Percentiles rank a stretch among this genome's conserved stretches.
phyloP scores from a whole-genome alignment of 2,329 filamentous ascomycete species.

The Botrytis medusae region DNA sequence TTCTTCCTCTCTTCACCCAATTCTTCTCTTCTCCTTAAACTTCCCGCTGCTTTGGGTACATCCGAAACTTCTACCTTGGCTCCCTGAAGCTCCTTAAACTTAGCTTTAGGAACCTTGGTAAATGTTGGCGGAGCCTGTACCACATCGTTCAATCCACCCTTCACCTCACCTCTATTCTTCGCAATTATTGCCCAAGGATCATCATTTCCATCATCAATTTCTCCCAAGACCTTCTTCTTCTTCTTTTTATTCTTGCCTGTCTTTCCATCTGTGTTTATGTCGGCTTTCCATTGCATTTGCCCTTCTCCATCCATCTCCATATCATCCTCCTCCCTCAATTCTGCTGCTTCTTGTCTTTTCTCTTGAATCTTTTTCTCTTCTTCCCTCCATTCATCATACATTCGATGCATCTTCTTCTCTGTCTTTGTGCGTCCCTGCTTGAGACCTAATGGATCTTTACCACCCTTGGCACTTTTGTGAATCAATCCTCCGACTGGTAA shows the following conservation, averaged over 20 bases:
- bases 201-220: conserved; percentile 40
- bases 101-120: conserved; percentile 38
- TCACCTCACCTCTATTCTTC: conserved; percentile 35
- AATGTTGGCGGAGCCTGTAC: conserved; percentile 39
- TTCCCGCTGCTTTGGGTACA: conserved; percentile 68
- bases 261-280: conserved; percentile 50
- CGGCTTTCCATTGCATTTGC: conserved; percentile 56
- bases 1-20: conserved; percentile 65
- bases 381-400: conserved; percentile 75
- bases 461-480: conserved; percentile 58
- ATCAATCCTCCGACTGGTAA: conserved; percentile 73
- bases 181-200: conserved; percentile 40
- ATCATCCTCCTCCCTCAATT: conserved; percentile 39
- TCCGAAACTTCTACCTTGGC: conserved; percentile 66
- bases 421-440: conserved; percentile 75
- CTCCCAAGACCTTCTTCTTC: conserved; percentile 47
- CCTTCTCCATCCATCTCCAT: conserved; percentile 37
- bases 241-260: conserved; percentile 30
- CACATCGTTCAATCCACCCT: conserved; percentile 42
- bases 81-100: conserved; percentile 50
- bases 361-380: conserved; percentile 56
- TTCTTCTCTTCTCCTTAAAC: conserved; percentile 71
- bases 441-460: conserved; percentile 62
- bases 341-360: conserved; percentile 34
- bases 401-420: conserved; percentile 78